Conservation (phyloP, 73 alveolate genomes). For the Uronychia binucleata region DNA sequence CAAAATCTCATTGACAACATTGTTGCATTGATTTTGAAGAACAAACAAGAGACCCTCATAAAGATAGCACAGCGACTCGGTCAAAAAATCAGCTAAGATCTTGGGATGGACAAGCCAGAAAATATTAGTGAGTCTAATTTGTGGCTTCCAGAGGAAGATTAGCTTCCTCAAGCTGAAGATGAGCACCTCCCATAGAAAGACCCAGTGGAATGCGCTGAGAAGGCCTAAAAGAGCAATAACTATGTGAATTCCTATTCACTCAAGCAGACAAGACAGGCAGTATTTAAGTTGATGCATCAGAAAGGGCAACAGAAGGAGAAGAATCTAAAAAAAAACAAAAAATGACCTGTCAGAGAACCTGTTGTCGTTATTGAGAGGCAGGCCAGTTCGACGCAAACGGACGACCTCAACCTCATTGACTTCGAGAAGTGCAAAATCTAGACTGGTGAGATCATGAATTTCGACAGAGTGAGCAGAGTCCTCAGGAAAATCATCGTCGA, state of each 20-base stretch:
- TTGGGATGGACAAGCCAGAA: conserved; percentile 2
- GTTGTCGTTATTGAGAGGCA: background rate
- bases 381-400: conserved; percentile 25
- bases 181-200: no score
- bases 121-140: no score
- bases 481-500: conserved; percentile 34
- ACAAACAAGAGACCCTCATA: conserved; percentile 29
- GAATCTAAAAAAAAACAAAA: background rate
- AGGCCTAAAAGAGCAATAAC: background rate
- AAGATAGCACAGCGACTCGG: conserved; percentile 12
- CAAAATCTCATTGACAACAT: conserved; percentile 4
- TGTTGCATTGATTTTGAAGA: conserved; percentile 32
- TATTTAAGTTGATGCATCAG: conserved; percentile 10
- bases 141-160: no score
- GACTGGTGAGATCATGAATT: conserved; percentile 40
- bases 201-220: no score
- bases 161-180: no score
- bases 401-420: conserved; percentile 45
- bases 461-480: conserved; percentile 42
- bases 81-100: conserved; percentile 3
- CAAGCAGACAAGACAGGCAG: background rate
- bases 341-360: background rate
- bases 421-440: conserved; percentile 16
- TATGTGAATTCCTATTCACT: background rate
- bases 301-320: background rate